These are phyloP conservation scores for Sedum album DNA, from an alignment of 164 flowering plant genomes.

Conservation along the genomic window DNA sequence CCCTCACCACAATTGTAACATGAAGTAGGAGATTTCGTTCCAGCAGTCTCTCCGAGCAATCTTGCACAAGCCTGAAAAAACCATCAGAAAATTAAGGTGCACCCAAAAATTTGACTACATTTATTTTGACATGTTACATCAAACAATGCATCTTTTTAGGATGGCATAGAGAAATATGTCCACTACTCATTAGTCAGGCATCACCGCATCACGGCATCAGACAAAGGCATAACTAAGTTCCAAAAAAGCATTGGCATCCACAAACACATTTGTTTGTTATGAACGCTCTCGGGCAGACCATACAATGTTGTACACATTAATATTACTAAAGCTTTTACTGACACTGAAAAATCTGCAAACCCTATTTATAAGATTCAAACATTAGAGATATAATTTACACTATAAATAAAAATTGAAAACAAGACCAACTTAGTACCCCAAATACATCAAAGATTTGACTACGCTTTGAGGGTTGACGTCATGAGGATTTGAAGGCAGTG, in stretches of 20 bases:
- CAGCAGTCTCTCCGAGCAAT: slow-evolving; percentile 18
- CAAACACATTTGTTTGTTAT: not conserved
- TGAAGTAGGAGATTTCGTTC: slow-evolving; percentile 24
- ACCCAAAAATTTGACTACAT: not conserved
- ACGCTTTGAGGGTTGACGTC: not conserved
- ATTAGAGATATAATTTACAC: not conserved
- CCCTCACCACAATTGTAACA: slow-evolving; percentile 75
- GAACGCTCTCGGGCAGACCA: not conserved
- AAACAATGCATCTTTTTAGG: not conserved
- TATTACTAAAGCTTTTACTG: not conserved
- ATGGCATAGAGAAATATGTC: not conserved
- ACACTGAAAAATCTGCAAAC: too few species aligned
- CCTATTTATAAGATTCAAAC: not conserved
- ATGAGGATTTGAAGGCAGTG: not conserved
- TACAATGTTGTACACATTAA: not conserved
- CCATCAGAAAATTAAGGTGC: not conserved
- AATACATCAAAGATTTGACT: not conserved
- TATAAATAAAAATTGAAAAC: not conserved
- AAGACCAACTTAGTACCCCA: not conserved
- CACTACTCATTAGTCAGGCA: not conserved
- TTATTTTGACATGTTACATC: not conserved
- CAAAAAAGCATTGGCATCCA: not conserved
- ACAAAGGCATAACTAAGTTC: not conserved
- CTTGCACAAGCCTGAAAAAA: slow-evolving; percentile 3
- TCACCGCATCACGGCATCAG: too few species aligned